Evolutionary conservation across 1,284 basidiomycete genomes (phyloP).

Genomic region (Wallemia ichthyophaga): DNA sequence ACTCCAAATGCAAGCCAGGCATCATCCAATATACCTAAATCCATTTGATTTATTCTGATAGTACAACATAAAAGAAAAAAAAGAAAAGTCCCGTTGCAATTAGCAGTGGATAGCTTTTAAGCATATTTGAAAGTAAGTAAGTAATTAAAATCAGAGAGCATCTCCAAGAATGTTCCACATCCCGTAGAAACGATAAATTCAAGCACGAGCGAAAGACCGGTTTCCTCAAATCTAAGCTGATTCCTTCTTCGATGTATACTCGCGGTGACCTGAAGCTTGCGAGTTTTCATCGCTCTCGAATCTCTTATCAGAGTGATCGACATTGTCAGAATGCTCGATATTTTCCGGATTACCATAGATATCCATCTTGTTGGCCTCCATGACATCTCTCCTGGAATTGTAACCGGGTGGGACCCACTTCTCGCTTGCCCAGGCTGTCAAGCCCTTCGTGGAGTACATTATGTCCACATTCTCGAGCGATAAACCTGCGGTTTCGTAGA

Average conservation of each 20-base stretch:
- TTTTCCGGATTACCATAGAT: background rate
- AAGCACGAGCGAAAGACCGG: too few species aligned
- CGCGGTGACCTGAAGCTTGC: background rate
- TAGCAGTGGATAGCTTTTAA: too few species aligned
- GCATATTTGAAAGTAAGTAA: too few species aligned
- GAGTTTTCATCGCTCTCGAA: background rate
- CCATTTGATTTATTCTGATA: too few species aligned
- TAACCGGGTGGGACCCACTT: background rate
- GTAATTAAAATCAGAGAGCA: too few species aligned
- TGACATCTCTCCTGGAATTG: background rate
- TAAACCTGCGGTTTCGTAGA: slow-evolving; percentile 41
- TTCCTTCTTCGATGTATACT: too few species aligned
- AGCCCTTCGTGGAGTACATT: background rate
- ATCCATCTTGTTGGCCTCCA: background rate
- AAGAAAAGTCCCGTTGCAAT: too few species aligned
- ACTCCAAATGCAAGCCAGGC: slow-evolving; percentile 12
- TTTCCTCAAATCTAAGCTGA: too few species aligned
- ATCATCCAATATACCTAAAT: too few species aligned
- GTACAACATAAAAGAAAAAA: too few species aligned
- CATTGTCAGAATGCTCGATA: background rate
- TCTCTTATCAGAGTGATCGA: background rate
- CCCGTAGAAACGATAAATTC: too few species aligned
- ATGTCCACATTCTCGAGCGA: slow-evolving; percentile 34
- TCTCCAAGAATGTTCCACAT: too few species aligned
- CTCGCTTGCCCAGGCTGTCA: background rate